These are phyloP conservation scores for Thermomucor indicae-seudaticae DNA, from an alignment of 371 early-diverging fungal species.

Conservation along the genomic window DNA sequence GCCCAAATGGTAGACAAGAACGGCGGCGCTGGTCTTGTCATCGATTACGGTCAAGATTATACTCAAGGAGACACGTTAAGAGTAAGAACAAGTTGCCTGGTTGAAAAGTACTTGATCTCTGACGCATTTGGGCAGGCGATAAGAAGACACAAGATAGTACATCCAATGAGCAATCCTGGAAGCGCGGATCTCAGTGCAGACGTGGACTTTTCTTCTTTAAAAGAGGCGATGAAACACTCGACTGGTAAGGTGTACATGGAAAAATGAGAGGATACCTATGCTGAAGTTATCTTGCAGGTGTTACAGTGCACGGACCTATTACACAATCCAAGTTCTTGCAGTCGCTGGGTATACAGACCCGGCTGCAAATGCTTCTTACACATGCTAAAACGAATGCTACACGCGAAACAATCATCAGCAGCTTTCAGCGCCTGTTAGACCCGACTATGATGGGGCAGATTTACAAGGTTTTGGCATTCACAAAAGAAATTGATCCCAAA, in stretches of 20 bases:
- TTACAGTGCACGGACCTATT: slow-evolving; percentile 66
- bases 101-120: background rate
- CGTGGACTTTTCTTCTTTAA: slow-evolving; percentile 85
- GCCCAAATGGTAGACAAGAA: slow-evolving; percentile 56
- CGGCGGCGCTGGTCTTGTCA: slow-evolving; percentile 75
- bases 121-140: slow-evolving; percentile 65
- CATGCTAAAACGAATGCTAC: slow-evolving; percentile 43
- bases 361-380: slow-evolving; percentile 70
- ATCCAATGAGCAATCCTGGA: slow-evolving; percentile 79
- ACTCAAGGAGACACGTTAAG: slow-evolving; percentile 76
- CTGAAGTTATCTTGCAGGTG: slow-evolving; percentile 9
- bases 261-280: no score
- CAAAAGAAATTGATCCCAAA: slow-evolving; percentile 24
- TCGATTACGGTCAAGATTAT: slow-evolving; percentile 92
- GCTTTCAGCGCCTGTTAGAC: slow-evolving; percentile 73
- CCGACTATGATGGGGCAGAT: slow-evolving; percentile 76
- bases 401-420: slow-evolving; percentile 59
- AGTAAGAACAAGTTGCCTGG: slow-evolving; percentile 37
- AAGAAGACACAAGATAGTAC: slow-evolving; percentile 73
- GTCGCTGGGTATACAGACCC: slow-evolving; percentile 78
- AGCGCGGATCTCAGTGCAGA: slow-evolving; percentile 88
- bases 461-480: slow-evolving; percentile 74
- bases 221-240: slow-evolving; percentile 46
- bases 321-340: slow-evolving; percentile 82
- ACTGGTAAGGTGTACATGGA: no score